phyloP scores from a whole-genome alignment of 345 rosid species.

The Eucalyptus cloeziana region DNA sequence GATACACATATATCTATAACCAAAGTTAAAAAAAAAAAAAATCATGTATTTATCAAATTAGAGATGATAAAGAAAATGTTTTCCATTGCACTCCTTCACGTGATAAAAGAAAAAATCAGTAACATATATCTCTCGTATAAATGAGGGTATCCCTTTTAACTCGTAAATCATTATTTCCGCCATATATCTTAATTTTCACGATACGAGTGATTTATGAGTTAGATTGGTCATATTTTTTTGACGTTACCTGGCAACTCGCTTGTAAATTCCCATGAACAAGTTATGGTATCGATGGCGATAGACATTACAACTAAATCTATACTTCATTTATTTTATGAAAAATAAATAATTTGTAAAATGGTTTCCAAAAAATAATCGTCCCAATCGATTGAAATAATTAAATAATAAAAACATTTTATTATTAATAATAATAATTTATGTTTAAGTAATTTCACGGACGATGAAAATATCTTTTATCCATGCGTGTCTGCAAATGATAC shows the following conservation, averaged over 20 bases:
- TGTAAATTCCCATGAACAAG: fast-evolving
- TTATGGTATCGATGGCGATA: fast-evolving
- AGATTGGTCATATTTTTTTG: background rate
- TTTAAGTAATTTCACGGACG: fast-evolving
- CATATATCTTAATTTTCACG: background rate
- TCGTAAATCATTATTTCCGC: background rate
- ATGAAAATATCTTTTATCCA: too few relatives aligned
- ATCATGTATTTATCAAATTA: background rate
- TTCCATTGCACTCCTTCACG: background rate
- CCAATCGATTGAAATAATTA: too few relatives aligned
- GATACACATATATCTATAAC: background rate
- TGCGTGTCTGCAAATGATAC: background rate
- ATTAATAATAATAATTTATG: too few relatives aligned
- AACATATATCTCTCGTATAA: background rate
- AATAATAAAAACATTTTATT: too few relatives aligned
- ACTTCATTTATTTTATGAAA: too few relatives aligned
- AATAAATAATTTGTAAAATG: too few relatives aligned
- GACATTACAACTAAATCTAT: background rate
- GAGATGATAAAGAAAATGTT: background rate
- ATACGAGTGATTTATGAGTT: background rate
- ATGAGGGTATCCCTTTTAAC: background rate
- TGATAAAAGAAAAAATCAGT: background rate
- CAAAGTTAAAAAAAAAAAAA: background rate
- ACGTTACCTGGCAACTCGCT: fast-evolving
- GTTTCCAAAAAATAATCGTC: too few relatives aligned